Conservation (phyloP, 75 land plant species). For the Pinus taeda region DNA sequence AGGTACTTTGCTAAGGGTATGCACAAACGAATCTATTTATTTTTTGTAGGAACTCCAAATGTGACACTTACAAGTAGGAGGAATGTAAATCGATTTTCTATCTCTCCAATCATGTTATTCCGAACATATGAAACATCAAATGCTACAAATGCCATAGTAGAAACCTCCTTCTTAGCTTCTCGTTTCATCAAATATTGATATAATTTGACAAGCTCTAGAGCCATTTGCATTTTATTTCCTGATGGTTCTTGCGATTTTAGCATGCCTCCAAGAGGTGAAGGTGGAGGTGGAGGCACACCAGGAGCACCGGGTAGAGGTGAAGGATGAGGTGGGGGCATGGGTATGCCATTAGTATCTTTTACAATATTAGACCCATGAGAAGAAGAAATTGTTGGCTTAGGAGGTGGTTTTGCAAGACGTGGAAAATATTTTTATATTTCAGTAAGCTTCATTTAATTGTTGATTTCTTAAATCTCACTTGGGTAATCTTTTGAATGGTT, state of each 20-base stretch:
- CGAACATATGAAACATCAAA: conserved; percentile 54
- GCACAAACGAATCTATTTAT: not conserved
- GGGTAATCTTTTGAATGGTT: conserved; percentile 24
- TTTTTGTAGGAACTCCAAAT: not conserved
- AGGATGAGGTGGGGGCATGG: conserved; percentile 59
- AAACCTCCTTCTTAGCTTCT: conserved; percentile 78
- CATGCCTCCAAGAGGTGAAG: conserved; percentile 32
- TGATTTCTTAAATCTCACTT: conserved; percentile 29
- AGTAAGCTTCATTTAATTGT: conserved; percentile 72
- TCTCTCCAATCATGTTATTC: conserved; percentile 96
- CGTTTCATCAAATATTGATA: conserved; percentile 95
- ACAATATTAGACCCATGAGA: conserved; percentile 7
- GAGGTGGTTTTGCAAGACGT: conserved; percentile 79
- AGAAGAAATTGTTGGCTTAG: conserved; percentile 50
- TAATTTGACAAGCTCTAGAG: conserved; percentile 95
- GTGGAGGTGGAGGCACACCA: conserved; percentile 22
- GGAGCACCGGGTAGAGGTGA: conserved; percentile 58
- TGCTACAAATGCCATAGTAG: conserved; percentile 34
- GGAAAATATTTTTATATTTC: conserved; percentile 78
- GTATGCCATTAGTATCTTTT: conserved; percentile 21
- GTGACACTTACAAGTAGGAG: conserved; percentile 70
- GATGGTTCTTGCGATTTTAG: conserved; percentile 15
- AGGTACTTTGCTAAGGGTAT: not conserved
- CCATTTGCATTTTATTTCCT: conserved; percentile 78
- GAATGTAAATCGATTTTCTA: conserved; percentile 88